phyloP scores from a whole-genome alignment of 768 basidiomycete species.

The Termitomyces sp. region DNA sequence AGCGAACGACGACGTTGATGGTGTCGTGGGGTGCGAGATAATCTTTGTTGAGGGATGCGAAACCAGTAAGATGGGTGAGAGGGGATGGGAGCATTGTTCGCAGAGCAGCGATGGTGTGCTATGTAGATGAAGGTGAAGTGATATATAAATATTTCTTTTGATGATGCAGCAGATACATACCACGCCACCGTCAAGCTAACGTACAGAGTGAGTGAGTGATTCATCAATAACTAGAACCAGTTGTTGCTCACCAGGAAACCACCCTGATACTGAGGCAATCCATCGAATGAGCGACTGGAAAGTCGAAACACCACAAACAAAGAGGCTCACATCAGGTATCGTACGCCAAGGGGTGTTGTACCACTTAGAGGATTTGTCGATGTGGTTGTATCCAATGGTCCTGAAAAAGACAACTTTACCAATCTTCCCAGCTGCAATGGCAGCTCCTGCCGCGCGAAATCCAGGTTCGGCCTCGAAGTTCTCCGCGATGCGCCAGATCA shows the following conservation, averaged over 20 bases:
- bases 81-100: slow-evolving; percentile 54
- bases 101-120: slow-evolving; percentile 69
- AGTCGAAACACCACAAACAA: slow-evolving; percentile 21
- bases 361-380: slow-evolving; percentile 66
- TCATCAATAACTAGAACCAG: slow-evolving; percentile 1
- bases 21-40: slow-evolving; percentile 81
- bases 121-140: background rate
- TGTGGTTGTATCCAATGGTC: slow-evolving; percentile 44
- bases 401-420: slow-evolving; percentile 72
- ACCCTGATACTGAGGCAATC: slow-evolving; percentile 59
- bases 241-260: slow-evolving; percentile 67
- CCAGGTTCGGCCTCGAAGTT: slow-evolving; percentile 71
- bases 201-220: background rate
- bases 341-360: slow-evolving; percentile 85
- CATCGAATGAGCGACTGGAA: background rate
- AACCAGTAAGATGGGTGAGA: slow-evolving; percentile 55
- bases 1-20: slow-evolving; percentile 53
- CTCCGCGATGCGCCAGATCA: slow-evolving; percentile 82
- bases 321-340: slow-evolving; percentile 64
- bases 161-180: slow-evolving; percentile 31
- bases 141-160: slow-evolving; percentile 2
- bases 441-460: slow-evolving; percentile 40
- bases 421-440: slow-evolving; percentile 58
- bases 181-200: slow-evolving; percentile 76
- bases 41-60: slow-evolving; percentile 65